Conservation (phyloP, 1,284 basidiomycete species). For the Trichosporon sp. region DNA sequence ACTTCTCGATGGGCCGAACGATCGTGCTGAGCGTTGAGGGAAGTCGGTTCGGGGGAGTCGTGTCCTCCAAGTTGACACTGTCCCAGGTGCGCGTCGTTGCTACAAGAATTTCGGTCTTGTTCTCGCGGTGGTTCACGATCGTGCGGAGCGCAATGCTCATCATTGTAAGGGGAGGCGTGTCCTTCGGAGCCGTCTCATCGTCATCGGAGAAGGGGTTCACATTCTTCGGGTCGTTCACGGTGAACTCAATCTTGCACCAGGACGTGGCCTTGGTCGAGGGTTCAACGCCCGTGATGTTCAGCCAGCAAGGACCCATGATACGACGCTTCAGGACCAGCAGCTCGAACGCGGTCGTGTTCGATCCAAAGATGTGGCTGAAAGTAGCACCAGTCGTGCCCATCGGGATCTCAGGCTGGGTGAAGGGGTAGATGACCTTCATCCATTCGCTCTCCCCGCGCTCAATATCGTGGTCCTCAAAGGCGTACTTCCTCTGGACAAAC, state of each 20-base stretch:
- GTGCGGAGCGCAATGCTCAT: constrained; percentile 87
- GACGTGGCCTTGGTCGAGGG: constrained; percentile 75
- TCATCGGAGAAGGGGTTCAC: constrained; percentile 76
- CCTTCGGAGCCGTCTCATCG: constrained; percentile 68
- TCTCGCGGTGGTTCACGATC: constrained; percentile 89
- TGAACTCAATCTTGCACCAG: constrained; percentile 94
- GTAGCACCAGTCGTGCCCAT: constrained; percentile 71
- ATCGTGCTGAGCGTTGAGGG: constrained; percentile 80
- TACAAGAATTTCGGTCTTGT: constrained; percentile 89
- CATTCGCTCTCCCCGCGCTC: constrained; percentile 76
- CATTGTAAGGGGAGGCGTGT: constrained; percentile 82
- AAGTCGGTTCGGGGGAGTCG: constrained; percentile 78
- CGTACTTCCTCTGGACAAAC: constrained; percentile 86
- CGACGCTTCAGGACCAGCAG: constrained; percentile 90
- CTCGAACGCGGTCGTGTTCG: constrained; percentile 89
- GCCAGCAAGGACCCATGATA: constrained; percentile 99
- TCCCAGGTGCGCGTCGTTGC: constrained; percentile 81
- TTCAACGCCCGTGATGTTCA: constrained; percentile 71
- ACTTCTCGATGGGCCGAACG: constrained; percentile 83
- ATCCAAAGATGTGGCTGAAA: constrained; percentile 85
- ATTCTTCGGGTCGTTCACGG: constrained; percentile 77
- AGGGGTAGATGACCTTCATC: constrained; percentile 88
- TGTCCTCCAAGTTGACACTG: constrained; percentile 81
- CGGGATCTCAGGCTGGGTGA: constrained; percentile 67
- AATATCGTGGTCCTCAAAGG: constrained; percentile 81